phyloP scores from a whole-genome alignment of 257 asterid genomes.

The Craterostigma plantagineum region DNA sequence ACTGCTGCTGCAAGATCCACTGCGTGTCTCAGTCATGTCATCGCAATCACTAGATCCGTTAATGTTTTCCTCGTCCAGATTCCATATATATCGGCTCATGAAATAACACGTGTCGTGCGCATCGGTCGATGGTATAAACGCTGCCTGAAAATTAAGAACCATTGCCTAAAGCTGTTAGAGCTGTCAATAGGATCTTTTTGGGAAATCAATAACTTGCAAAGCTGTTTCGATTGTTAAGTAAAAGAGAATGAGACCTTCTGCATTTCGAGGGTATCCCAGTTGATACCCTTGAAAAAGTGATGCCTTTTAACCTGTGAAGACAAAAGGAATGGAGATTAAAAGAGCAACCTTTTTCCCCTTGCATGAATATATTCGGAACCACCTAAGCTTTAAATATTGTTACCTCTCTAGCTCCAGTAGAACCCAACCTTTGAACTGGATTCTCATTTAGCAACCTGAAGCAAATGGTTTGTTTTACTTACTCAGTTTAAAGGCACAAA shows the following conservation, averaged over 20 bases:
- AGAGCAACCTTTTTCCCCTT: slow-evolving; percentile 1
- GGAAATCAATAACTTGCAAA: neutral
- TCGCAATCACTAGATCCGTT: slow-evolving; percentile 72
- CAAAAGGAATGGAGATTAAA: neutral
- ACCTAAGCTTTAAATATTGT: slow-evolving; percentile 8
- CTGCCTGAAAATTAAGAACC: slow-evolving; percentile 50
- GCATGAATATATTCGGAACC: slow-evolving; percentile 5
- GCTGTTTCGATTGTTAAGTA: slow-evolving; percentile 4
- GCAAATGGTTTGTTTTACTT: neutral
- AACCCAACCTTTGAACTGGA: slow-evolving; percentile 86
- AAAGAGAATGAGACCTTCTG: slow-evolving; percentile 50
- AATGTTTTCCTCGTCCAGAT: slow-evolving; percentile 61
- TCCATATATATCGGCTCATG: slow-evolving; percentile 95
- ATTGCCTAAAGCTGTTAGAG: slow-evolving; percentile 1
- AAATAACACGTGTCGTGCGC: slow-evolving; percentile 87
- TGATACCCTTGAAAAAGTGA: slow-evolving; percentile 57
- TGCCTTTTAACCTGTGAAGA: slow-evolving; percentile 61
- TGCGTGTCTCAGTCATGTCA: slow-evolving; percentile 51
- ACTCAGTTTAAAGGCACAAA: no score
- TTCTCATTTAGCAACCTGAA: slow-evolving; percentile 70
- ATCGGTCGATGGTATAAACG: slow-evolving; percentile 77
- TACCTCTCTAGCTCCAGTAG: slow-evolving; percentile 83
- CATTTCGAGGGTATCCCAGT: slow-evolving; percentile 81
- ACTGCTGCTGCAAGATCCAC: slow-evolving; percentile 67
- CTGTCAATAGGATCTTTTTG: neutral